phyloP scores from a whole-genome alignment of 2,329 filamentous ascomycete genomes.

The Knoxdaviesia capensis region DNA sequence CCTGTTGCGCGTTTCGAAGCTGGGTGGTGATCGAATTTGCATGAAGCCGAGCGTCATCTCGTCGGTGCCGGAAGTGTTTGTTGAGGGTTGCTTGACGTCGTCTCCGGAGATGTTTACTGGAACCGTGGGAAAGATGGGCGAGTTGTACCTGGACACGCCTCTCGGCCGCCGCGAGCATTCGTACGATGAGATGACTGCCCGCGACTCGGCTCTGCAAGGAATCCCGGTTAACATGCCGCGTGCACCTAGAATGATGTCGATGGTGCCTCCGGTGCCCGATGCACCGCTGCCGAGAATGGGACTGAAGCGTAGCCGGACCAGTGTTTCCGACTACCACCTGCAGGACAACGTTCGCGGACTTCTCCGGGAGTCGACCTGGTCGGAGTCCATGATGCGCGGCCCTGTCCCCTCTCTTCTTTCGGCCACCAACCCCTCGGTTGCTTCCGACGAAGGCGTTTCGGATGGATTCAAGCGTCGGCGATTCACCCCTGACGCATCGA shows the following conservation, averaged over 20 bases:
- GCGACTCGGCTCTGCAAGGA: conserved; percentile 7
- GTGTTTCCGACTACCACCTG: too few relatives aligned
- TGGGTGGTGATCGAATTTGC: conserved; percentile 33
- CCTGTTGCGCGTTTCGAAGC: conserved; percentile 35
- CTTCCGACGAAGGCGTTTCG: not conserved
- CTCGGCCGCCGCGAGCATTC: conserved; percentile 24
- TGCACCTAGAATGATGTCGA: conserved; percentile 40
- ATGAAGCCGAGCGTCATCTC: conserved; percentile 31
- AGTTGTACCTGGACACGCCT: conserved; percentile 26
- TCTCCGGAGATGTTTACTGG: conserved; percentile 38
- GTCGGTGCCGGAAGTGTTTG: conserved; percentile 36
- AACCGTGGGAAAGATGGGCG: conserved; percentile 28
- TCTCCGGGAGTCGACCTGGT: too few relatives aligned
- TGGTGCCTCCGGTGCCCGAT: too few relatives aligned
- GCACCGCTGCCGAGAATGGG: too few relatives aligned
- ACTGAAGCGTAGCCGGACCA: too few relatives aligned
- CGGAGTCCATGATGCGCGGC: too few relatives aligned
- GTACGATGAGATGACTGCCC: conserved; percentile 17
- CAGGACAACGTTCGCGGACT: too few relatives aligned
- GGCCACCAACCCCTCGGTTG: not conserved
- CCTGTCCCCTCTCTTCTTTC: conserved; percentile 11
- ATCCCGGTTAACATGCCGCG: conserved; percentile 31
- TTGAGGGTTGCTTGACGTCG: conserved; percentile 26
- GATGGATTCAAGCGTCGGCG: not conserved
- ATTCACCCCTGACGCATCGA: conserved; percentile 1